A percentile compares a stretch with the other conserved stretches of the same genome.
phyloP scores from a whole-genome alignment of 202 grass and related monocot species.

The Alloteropsis angusta region DNA sequence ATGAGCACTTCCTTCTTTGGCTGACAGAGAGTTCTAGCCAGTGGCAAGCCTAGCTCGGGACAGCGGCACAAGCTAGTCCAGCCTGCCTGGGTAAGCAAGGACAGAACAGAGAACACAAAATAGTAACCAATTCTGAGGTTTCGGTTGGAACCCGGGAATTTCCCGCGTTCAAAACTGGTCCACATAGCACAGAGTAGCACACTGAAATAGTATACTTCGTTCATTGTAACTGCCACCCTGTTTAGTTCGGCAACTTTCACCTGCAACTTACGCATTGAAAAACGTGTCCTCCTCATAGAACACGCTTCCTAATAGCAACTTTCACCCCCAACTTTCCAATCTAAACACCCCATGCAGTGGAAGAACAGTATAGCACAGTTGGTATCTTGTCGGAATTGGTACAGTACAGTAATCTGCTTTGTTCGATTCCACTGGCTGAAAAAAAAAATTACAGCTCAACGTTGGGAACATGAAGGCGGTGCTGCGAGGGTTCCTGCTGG shows the following conservation, averaged over 20 bases:
- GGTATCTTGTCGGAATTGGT: slow-evolving; percentile 20
- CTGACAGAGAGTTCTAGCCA: slow-evolving; percentile 24
- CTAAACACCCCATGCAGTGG: too few relatives aligned
- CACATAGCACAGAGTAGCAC: background rate
- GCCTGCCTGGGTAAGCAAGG: slow-evolving; percentile 36
- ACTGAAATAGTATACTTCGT: background rate
- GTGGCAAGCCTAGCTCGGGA: background rate
- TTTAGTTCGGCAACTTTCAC: too few relatives aligned
- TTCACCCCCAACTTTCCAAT: too few relatives aligned
- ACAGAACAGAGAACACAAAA: background rate
- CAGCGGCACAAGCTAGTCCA: slow-evolving; percentile 17
- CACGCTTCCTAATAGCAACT: too few relatives aligned
- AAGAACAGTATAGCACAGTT: background rate
- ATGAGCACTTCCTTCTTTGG: background rate
- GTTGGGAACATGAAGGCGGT: slow-evolving; percentile 42
- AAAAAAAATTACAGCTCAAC: slow-evolving; percentile 31
- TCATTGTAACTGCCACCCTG: background rate
- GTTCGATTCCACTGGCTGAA: background rate
- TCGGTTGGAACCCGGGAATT: background rate
- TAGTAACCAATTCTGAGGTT: background rate
- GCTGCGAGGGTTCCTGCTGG: slow-evolving; percentile 46
- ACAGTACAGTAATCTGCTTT: slow-evolving; percentile 14
- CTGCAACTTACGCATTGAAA: too few relatives aligned
- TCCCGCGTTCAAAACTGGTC: background rate
- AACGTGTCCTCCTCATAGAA: too few relatives aligned